Conservation (phyloP, 352 stramenopile species). For the Chrysophaeum taylorii region DNA sequence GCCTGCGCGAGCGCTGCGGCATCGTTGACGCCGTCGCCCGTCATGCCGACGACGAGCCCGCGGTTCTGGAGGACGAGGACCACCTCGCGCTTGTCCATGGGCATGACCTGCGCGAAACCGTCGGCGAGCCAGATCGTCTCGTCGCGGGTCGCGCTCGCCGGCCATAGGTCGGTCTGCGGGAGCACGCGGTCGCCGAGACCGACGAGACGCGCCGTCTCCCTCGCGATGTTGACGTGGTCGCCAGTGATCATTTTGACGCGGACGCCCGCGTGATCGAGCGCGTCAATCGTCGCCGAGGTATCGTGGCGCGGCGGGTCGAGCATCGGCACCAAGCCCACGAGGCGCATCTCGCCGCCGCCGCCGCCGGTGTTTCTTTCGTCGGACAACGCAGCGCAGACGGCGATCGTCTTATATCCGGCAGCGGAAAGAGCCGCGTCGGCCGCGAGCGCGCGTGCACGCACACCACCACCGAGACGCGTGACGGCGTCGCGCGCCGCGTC, state of each 20-base stretch:
- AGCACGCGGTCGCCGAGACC: constrained; percentile 43
- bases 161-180: constrained; percentile 36
- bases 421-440: constrained; percentile 12
- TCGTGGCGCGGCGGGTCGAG: constrained; percentile 86
- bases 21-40: constrained; percentile 76
- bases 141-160: constrained; percentile 33
- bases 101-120: constrained; percentile 82
- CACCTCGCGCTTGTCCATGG: constrained; percentile 78
- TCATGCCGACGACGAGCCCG: constrained; percentile 42
- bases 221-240: constrained; percentile 80
- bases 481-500: no score
- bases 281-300: constrained; percentile 80
- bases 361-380: constrained; percentile 52
- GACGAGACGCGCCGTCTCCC: constrained; percentile 72
- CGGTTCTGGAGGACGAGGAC: constrained; percentile 60
- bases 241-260: constrained; percentile 94
- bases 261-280: constrained; percentile 74
- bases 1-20: constrained; percentile 68
- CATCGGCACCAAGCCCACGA: constrained; percentile 86
- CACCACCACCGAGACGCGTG: no score
- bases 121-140: constrained; percentile 77
- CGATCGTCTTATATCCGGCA: constrained; percentile 34
- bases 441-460: not conserved
- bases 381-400: constrained; percentile 11
- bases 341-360: constrained; percentile 23